Evolutionary conservation across 2,329 filamentous ascomycete genomes (phyloP).

Genomic region (Zymoseptoria passerinii): DNA sequence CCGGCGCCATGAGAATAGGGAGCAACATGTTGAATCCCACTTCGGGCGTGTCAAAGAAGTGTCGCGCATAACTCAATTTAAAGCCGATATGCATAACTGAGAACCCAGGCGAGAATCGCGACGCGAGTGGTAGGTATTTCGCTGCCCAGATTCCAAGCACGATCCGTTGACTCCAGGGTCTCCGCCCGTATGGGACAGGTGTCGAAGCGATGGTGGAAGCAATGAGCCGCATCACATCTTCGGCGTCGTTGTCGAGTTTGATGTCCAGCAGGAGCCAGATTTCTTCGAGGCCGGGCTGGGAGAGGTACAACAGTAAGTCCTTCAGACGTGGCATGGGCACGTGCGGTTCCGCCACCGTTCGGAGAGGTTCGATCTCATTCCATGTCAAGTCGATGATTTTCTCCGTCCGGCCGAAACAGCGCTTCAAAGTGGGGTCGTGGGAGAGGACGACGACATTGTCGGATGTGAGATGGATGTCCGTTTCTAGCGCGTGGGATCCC

Average conservation of each 20-base stretch:
- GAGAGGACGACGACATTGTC: constrained; percentile 74
- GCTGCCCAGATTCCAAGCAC: constrained; percentile 78
- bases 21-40: constrained; percentile 74
- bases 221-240: constrained; percentile 62
- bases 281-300: constrained; percentile 53
- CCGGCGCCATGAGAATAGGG: constrained; percentile 57
- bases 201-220: constrained; percentile 50
- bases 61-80: constrained; percentile 58
- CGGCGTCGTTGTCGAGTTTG: constrained; percentile 67
- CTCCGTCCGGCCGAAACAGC: constrained; percentile 70
- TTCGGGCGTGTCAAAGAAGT: constrained; percentile 60
- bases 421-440: constrained; percentile 62
- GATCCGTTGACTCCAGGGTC: constrained; percentile 64
- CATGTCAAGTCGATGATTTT: constrained; percentile 70
- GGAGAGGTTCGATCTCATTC: constrained; percentile 59
- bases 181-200: constrained; percentile 17
- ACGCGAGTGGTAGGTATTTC: constrained; percentile 58
- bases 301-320: constrained; percentile 67
- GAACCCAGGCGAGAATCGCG: constrained; percentile 54
- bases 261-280: constrained; percentile 84
- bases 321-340: constrained; percentile 63
- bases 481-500: constrained; percentile 76
- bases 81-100: constrained; percentile 60
- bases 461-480: constrained; percentile 72
- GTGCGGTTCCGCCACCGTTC: constrained; percentile 59